phyloP scores from a whole-genome alignment of 2,329 filamentous ascomycete species.

The Talaromyces sp. region DNA sequence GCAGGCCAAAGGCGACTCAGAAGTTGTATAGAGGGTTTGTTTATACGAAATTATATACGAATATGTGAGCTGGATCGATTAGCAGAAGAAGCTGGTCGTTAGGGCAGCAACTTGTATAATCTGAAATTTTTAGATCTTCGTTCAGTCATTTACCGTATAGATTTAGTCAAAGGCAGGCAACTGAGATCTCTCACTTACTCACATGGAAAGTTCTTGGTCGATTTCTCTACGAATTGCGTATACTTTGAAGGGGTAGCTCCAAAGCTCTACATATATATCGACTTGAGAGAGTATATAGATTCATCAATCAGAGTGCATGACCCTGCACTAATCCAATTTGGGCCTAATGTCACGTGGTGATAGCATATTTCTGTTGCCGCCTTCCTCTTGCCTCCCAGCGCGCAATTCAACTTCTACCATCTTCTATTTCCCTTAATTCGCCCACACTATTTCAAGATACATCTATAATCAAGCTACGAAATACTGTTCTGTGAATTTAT shows the following conservation, averaged over 20 bases:
- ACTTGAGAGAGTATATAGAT: not conserved
- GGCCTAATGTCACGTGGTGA: conserved; percentile 31
- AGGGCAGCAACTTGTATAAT: no score
- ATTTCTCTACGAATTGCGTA: no score
- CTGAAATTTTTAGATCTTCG: no score
- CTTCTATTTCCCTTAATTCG: not conserved
- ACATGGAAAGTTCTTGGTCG: no score
- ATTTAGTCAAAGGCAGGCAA: no score
- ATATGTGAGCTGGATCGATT: not conserved
- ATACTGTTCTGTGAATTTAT: not conserved
- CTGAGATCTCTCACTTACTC: no score
- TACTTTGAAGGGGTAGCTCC: no score
- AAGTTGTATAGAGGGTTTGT: not conserved
- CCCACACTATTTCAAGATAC: not conserved
- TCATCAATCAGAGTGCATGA: not conserved
- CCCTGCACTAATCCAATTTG: not conserved
- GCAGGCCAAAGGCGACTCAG: not conserved
- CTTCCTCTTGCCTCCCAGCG: not conserved
- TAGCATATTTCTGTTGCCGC: conserved; percentile 12
- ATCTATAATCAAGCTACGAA: not conserved
- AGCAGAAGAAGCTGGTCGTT: no score
- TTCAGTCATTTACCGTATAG: no score
- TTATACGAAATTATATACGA: not conserved
- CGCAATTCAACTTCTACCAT: not conserved
- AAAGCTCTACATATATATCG: no score